phyloP scores from a whole-genome alignment of 2,329 filamentous ascomycete genomes.

The Colletotrichum sidae region DNA sequence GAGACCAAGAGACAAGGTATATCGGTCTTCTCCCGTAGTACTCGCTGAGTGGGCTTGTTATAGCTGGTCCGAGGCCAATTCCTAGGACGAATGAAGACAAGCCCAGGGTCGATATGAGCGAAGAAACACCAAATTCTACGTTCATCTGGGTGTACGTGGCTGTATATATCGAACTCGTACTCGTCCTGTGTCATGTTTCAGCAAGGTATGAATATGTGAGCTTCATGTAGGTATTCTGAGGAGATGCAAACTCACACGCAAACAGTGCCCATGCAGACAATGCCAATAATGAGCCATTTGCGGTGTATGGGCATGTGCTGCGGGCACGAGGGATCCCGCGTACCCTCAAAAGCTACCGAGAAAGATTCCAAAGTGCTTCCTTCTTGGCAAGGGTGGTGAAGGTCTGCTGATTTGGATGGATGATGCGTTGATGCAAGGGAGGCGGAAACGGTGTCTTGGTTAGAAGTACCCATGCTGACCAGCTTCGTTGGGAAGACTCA shows the following conservation, averaged over 20 bases:
- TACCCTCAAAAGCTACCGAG: constrained; percentile 79
- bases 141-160: constrained; percentile 83
- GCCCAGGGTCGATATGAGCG: constrained; percentile 80
- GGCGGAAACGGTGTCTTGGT: too few species aligned
- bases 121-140: constrained; percentile 76
- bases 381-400: too few species aligned
- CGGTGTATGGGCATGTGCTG: constrained; percentile 71
- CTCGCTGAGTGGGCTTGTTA: constrained; percentile 73
- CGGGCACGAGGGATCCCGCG: constrained; percentile 80
- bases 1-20: constrained; percentile 79
- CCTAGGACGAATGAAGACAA: constrained; percentile 87
- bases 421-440: too few species aligned
- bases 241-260: constrained; percentile 77
- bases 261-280: constrained; percentile 77
- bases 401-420: not conserved
- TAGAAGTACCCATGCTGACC: too few species aligned
- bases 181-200: constrained; percentile 67
- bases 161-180: constrained; percentile 87
- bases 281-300: constrained; percentile 83
- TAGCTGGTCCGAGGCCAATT: constrained; percentile 69
- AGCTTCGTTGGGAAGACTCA: too few species aligned
- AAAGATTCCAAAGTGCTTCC: constrained; percentile 59
- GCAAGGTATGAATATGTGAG: too few species aligned
- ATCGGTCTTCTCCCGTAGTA: constrained; percentile 89
- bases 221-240: too few species aligned